Percentiles rank a stretch among this genome's conserved stretches.
Evolutionary conservation across 2,329 filamentous ascomycete genomes (phyloP).

Genomic region (Nothopassalora personata): DNA sequence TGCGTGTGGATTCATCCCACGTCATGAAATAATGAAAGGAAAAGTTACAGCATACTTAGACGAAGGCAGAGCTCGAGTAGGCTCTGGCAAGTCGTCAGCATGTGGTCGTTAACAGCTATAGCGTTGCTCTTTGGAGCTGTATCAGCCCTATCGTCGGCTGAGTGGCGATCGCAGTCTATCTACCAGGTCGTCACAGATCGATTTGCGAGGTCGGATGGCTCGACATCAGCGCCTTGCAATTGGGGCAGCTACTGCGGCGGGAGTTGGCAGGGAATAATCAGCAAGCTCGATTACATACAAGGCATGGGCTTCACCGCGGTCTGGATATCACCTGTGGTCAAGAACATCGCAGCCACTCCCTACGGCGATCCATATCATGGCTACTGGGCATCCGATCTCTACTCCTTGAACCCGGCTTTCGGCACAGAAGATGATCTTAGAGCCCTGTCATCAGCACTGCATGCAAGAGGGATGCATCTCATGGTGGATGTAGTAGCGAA

Average conservation of each 20-base stretch:
- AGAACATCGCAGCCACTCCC: slow-evolving; percentile 35
- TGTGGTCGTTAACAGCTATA: background rate
- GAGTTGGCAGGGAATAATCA: slow-evolving; percentile 42
- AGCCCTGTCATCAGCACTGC: slow-evolving; percentile 40
- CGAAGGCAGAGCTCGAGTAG: background rate
- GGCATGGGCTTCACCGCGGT: slow-evolving; percentile 45
- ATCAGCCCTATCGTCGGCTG: slow-evolving; percentile 13
- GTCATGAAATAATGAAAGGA: slow-evolving; percentile 1
- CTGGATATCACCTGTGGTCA: slow-evolving; percentile 39
- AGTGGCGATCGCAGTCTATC: slow-evolving; percentile 48
- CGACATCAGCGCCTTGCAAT: slow-evolving; percentile 41
- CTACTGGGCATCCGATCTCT: slow-evolving; percentile 19
- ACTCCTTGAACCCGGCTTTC: slow-evolving; percentile 41
- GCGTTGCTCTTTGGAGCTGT: slow-evolving; percentile 2
- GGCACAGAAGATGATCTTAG: slow-evolving; percentile 42
- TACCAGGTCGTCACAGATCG: slow-evolving; percentile 57
- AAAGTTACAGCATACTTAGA: slow-evolving; percentile 1
- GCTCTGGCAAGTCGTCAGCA: background rate
- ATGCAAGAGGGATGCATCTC: slow-evolving; percentile 43
- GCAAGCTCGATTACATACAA: slow-evolving; percentile 46
- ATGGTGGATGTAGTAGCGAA: slow-evolving; percentile 49
- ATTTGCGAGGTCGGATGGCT: slow-evolving; percentile 46
- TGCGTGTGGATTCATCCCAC: background rate
- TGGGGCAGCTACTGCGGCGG: slow-evolving; percentile 43
- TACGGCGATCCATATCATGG: slow-evolving; percentile 44